These are phyloP conservation scores for Barbatosphaeria neglecta DNA, from an alignment of 495 filamentous ascomycete genomes.

Conservation along the genomic window DNA sequence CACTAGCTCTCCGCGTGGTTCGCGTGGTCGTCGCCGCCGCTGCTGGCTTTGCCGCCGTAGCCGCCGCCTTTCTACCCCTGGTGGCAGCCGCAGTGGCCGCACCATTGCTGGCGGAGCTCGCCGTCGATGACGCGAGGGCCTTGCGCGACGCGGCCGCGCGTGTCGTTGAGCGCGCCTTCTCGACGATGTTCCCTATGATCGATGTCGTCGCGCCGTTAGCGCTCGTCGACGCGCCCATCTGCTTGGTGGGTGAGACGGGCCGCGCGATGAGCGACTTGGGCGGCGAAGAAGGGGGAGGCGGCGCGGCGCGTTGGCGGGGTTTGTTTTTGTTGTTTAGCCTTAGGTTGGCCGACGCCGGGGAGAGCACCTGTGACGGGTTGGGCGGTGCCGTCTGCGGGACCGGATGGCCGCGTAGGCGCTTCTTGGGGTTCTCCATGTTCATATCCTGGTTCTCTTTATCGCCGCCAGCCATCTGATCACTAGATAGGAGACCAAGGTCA, in stretches of 20 bases:
- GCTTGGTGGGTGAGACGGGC: constrained; percentile 33
- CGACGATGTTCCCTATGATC: constrained; percentile 50
- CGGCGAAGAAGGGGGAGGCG: constrained; percentile 20
- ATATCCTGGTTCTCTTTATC: constrained; percentile 66
- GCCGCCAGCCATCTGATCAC: constrained; percentile 51
- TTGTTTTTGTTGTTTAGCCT: constrained; percentile 6
- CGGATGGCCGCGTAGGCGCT: constrained; percentile 20
- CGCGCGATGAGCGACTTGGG: constrained; percentile 23
- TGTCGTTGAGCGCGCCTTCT: constrained; percentile 37
- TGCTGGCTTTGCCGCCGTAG: constrained; percentile 6
- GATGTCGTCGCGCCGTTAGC: no score
- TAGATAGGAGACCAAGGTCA: no score
- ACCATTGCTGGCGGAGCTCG: constrained; percentile 17
- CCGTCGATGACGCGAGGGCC: constrained; percentile 29
- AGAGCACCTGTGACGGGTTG: constrained; percentile 48
- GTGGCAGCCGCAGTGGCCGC: constrained; percentile 21
- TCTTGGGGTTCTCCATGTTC: constrained; percentile 41
- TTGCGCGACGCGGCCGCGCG: constrained; percentile 36
- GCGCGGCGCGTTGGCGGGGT: constrained; percentile 12
- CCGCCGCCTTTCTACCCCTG: constrained; percentile 20
- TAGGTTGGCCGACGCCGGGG: constrained; percentile 72
- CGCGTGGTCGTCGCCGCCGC: constrained; percentile 25
- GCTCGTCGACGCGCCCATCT: no score
- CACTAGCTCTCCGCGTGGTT: constrained; percentile 33
- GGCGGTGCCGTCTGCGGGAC: constrained; percentile 10